phyloP scores from a whole-genome alignment of 495 filamentous ascomycete species.

The Entonaema liquescens region DNA sequence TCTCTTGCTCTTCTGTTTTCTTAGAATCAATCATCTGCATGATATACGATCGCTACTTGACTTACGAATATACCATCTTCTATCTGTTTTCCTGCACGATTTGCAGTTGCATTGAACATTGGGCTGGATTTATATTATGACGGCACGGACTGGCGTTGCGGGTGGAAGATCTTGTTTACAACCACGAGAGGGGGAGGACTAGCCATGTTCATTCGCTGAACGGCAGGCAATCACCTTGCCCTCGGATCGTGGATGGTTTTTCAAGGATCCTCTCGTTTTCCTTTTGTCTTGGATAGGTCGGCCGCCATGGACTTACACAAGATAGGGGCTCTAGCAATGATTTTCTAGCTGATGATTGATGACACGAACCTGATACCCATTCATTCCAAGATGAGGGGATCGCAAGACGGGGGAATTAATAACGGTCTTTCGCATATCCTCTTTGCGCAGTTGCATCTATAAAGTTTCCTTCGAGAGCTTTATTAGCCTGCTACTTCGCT shows the following conservation, averaged over 20 bases:
- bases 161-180: conserved; percentile 20
- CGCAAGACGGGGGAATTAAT: conserved; percentile 46
- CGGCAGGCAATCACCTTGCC: conserved; percentile 18
- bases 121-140: conserved; percentile 32
- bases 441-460: conserved; percentile 15
- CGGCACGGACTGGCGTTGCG: conserved; percentile 39
- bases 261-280: conserved; percentile 20
- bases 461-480: conserved; percentile 4
- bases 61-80: conserved; percentile 37
- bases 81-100: conserved; percentile 15
- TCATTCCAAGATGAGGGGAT: conserved; percentile 49
- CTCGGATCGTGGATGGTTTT: conserved; percentile 3
- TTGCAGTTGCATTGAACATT: conserved; percentile 35
- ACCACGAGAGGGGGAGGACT: not conserved
- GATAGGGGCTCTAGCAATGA: conserved; percentile 31
- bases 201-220: conserved; percentile 29
- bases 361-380: conserved; percentile 46
- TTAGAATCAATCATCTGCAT: conserved; percentile 35
- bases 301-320: conserved; percentile 33
- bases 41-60: conserved; percentile 34
- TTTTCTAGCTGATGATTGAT: conserved; percentile 45
- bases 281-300: conserved; percentile 17
- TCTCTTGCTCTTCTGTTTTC: conserved; percentile 22
- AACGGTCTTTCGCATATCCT: conserved; percentile 34
- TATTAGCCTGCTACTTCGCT: conserved; percentile 1